Conservation (phyloP, 441 rosid genomes). For the Aquilaria agallochum region DNA sequence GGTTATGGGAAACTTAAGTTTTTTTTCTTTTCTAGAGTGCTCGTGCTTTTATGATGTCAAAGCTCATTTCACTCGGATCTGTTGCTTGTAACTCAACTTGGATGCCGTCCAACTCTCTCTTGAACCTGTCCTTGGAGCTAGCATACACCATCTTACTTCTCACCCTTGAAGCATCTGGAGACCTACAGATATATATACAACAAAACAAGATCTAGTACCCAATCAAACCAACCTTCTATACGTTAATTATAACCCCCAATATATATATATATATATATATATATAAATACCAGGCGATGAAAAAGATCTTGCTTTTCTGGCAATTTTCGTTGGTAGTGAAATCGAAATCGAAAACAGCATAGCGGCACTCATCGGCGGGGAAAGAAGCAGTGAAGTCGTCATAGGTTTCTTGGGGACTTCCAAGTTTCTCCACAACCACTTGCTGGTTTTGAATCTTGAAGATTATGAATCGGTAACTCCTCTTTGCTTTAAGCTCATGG, state of each 20-base stretch:
- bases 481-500: constrained; percentile 60
- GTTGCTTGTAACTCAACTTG: constrained; percentile 16
- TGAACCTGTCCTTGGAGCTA: constrained; percentile 11
- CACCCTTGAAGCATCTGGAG: constrained; percentile 12
- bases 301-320: constrained; percentile 80
- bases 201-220: too few species aligned
- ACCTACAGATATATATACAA: background rate
- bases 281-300: constrained; percentile 58
- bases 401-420: constrained; percentile 46
- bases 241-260: too few species aligned
- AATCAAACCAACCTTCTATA: too few species aligned
- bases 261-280: too few species aligned
- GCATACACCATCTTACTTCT: constrained; percentile 15
- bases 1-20: too few species aligned
- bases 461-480: constrained; percentile 56
- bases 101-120: constrained; percentile 12
- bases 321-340: constrained; percentile 56
- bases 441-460: constrained; percentile 63
- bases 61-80: constrained; percentile 8
- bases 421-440: constrained; percentile 59
- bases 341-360: constrained; percentile 64
- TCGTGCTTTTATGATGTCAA: constrained; percentile 6
- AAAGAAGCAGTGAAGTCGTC: constrained; percentile 46
- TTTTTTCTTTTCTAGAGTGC: background rate
- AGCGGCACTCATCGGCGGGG: constrained; percentile 59